A percentile compares a stretch with the other conserved stretches of the same genome.
phyloP scores from a whole-genome alignment of 306 rosid species.

The Corylus avellana region DNA sequence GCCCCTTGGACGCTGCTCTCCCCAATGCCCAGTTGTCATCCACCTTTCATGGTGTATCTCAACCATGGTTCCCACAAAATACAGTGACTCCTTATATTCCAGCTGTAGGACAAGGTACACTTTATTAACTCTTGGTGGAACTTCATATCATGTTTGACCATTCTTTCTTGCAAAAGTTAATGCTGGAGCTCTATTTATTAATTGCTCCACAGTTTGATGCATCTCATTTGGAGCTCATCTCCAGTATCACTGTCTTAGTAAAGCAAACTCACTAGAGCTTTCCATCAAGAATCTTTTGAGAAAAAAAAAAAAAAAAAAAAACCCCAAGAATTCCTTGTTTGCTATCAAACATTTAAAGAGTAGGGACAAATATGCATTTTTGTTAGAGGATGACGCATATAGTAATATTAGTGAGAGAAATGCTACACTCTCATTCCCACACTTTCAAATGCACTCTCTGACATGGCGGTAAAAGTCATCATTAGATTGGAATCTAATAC shows the following conservation, averaged over 20 bases:
- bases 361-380: background rate
- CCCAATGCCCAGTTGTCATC: slow-evolving; percentile 66
- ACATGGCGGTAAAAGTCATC: too few species aligned
- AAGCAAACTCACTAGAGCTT: background rate
- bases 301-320: background rate
- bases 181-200: background rate
- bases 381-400: background rate
- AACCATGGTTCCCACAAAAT: slow-evolving; percentile 78
- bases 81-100: slow-evolving; percentile 52
- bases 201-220: slow-evolving; percentile 16
- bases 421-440: too few species aligned
- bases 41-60: slow-evolving; percentile 50
- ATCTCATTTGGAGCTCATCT: background rate
- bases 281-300: background rate
- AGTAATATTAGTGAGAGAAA: background rate
- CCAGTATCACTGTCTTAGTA: background rate
- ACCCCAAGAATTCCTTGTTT: background rate
- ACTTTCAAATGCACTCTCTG: too few species aligned
- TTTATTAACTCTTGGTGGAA: slow-evolving; percentile 20
- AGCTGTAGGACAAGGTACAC: slow-evolving; percentile 67
- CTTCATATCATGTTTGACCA: background rate
- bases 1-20: slow-evolving; percentile 71
- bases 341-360: background rate
- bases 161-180: background rate
- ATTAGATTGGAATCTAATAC: too few species aligned